These are phyloP conservation scores for Phytophthora fragariae DNA, from an alignment of 352 stramenopile genomes.

Conservation along the genomic window DNA sequence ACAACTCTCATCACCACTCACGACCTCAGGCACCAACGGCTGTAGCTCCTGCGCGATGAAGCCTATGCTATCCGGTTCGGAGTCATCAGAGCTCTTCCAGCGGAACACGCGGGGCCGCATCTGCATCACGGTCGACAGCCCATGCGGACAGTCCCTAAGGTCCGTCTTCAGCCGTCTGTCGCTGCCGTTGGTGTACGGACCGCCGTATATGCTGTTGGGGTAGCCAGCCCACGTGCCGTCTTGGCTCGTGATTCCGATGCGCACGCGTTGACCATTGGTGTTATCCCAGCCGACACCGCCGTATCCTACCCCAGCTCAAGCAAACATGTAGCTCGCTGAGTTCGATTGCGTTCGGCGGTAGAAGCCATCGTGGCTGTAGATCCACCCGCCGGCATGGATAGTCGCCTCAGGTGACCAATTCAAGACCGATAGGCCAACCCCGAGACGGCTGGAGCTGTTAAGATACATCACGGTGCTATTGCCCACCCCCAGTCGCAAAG, in stretches of 20 bases:
- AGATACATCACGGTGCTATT: too few species aligned
- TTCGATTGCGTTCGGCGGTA: too few species aligned
- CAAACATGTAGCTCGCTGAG: too few species aligned
- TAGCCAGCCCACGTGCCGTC: not conserved
- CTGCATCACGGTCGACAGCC: not conserved
- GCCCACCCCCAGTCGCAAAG: too few species aligned
- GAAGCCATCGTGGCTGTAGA: too few species aligned
- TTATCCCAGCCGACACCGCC: too few species aligned
- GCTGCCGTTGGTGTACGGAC: not conserved
- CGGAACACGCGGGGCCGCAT: not conserved
- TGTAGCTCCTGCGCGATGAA: not conserved
- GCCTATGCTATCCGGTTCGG: not conserved
- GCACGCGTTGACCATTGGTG: too few species aligned
- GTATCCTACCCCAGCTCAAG: too few species aligned
- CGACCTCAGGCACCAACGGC: not conserved
- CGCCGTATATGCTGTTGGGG: not conserved
- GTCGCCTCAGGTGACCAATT: not conserved
- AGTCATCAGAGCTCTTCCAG: not conserved
- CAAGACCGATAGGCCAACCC: too few species aligned
- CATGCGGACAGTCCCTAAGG: not conserved
- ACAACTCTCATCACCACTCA: not conserved
- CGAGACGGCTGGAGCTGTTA: too few species aligned
- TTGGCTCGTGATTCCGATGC: too few species aligned
- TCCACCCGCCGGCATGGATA: not conserved
- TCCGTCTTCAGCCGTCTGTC: not conserved